Evolutionary conservation across 768 basidiomycete species (phyloP), one percentile per base, ranked within the genome.

Genomic region (Leccinum subtestaceum): DNA sequence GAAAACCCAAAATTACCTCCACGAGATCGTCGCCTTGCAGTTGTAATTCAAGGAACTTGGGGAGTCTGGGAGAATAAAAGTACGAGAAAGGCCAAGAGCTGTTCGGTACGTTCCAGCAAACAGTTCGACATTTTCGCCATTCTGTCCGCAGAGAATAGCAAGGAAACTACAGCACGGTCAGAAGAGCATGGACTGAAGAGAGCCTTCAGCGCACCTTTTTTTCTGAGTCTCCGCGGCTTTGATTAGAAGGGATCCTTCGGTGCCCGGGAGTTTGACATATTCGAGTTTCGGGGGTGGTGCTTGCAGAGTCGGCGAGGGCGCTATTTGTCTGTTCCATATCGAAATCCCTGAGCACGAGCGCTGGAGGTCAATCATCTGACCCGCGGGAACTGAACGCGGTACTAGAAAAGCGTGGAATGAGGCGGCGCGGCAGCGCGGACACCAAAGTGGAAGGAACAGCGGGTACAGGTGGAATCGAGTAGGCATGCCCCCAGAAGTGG

Each of bases 41-140:
- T 71, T 95, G 87, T 21, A 95, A 78, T 69, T 95, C 94, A 53
- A 95, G 76, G 2, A 90, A 91, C 27, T 89, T 83, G 3, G 93
- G 93, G 93, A 93, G 68, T 95, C 94, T 0, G 93, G 93, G 38
- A 95, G 77, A 62, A 95, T 95, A 71, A 95, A 95, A 1, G 93
- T 95, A 47, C 93, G 83, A n/a, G 93, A 95, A 36, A 95, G 80
- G 1, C 89, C 89, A 13, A 95, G 83, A 5, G 93, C 92, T n/a
- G 91, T 91, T 56, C 88, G 81, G 64, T 91, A 91, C 11, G 93
- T 93, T 27, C 94, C 93, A 43, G 94, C 93, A 72, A 95, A 95
- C 11, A 96, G 77, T 67, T 96, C 93, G 50, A 96, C 93, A 67
- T 95, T 93, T 76, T 95, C 93, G 15, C 92, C 94, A 63, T 85